Percentiles rank a stretch among this genome's conserved stretches.
These are phyloP conservation scores for Entelexis sorbosivorans DNA, from an alignment of 1,139 yeast species.

Conservation along the genomic window DNA sequence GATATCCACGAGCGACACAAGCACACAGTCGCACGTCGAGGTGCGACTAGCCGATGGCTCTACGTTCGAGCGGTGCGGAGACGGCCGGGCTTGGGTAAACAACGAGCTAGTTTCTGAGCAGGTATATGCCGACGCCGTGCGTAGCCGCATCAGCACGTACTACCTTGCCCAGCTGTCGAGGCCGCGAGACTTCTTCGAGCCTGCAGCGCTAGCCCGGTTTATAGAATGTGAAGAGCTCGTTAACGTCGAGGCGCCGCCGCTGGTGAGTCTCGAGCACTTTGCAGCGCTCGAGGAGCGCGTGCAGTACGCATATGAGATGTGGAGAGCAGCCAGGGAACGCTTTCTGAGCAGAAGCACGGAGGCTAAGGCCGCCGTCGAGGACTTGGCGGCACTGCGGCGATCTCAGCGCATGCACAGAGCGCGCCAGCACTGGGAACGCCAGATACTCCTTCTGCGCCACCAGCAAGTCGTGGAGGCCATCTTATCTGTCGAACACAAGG, in stretches of 20 bases:
- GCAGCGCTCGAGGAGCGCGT: not conserved
- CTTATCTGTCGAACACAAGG: not conserved
- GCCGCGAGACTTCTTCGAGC: not conserved
- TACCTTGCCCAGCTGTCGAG: not conserved
- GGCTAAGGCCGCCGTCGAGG: not conserved
- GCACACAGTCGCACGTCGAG: not conserved
- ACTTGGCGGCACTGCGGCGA: not conserved
- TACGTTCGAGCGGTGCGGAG: not conserved
- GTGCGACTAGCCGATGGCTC: not conserved
- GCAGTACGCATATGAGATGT: not conserved
- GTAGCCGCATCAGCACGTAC: not conserved
- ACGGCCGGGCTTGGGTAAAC: not conserved
- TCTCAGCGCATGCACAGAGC: not conserved
- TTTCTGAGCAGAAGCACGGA: not conserved
- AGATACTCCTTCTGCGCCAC: not conserved
- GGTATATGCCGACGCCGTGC: not conserved
- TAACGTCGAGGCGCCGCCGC: not conserved
- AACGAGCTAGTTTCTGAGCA: not conserved
- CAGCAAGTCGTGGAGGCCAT: not conserved
- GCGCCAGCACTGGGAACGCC: not conserved
- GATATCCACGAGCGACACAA: not conserved
- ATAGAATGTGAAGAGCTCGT: not conserved
- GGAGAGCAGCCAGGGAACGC: not conserved
- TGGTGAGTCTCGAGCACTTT: not conserved
- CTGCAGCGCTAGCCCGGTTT: not conserved